These are phyloP conservation scores for Metschnikowia anglica DNA, from an alignment of 805 yeast genomes.

Conservation along the genomic window DNA sequence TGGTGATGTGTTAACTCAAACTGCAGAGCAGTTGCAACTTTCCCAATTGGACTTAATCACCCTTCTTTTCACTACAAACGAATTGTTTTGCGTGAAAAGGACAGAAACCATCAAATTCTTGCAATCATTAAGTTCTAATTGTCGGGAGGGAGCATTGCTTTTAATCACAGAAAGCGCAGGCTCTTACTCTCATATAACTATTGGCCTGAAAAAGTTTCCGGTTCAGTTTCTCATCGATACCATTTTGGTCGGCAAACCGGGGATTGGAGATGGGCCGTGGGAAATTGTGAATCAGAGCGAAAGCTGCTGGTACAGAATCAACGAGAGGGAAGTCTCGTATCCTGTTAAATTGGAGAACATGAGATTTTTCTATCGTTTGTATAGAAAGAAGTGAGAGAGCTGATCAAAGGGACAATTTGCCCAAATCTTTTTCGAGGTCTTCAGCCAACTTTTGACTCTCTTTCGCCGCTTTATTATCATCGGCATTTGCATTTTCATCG, in stretches of 20 bases:
- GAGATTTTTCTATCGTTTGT: conserved; percentile 81
- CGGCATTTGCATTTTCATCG: background rate
- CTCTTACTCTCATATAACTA: conserved; percentile 74
- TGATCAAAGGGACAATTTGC: conserved; percentile 8
- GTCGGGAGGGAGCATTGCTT: conserved; percentile 57
- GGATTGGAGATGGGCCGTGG: conserved; percentile 56
- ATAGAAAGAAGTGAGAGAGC: conserved; percentile 47
- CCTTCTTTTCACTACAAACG: conserved; percentile 82
- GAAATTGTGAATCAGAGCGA: conserved; percentile 62
- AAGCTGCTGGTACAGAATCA: conserved; percentile 75
- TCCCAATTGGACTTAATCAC: conserved; percentile 53
- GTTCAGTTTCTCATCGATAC: conserved; percentile 79
- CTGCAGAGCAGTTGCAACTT: conserved; percentile 21
- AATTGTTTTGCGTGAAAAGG: conserved; percentile 69
- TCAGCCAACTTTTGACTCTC: conserved; percentile 11
- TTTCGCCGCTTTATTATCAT: background rate
- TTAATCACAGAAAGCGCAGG: conserved; percentile 88
- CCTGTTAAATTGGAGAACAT: conserved; percentile 75
- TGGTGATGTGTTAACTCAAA: conserved; percentile 31
- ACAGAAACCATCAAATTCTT: conserved; percentile 50
- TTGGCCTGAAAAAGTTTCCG: conserved; percentile 78
- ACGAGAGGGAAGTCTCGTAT: conserved; percentile 51
- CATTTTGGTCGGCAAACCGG: conserved; percentile 54
- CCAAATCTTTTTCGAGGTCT: conserved; percentile 12
- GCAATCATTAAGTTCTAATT: conserved; percentile 42